Conservation (phyloP, 1,284 basidiomycete species). For the Leccinum griseonigrum region DNA sequence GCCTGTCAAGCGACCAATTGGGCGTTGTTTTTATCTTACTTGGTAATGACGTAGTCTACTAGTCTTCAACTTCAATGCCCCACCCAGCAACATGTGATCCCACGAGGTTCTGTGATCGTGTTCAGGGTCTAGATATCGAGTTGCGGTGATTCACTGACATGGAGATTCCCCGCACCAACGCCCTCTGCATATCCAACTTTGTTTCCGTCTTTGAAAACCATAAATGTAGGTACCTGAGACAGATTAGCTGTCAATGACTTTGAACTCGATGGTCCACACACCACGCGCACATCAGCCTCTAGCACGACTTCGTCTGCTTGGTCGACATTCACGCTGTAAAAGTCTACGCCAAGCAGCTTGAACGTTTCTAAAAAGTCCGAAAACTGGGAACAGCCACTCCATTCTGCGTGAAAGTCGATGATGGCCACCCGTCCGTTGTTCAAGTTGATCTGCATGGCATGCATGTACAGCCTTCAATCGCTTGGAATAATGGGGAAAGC, state of each 20-base stretch:
- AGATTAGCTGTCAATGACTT: background rate
- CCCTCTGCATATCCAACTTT: constrained; percentile 25
- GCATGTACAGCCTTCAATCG: background rate
- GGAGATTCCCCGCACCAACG: constrained; percentile 26
- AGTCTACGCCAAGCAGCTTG: constrained; percentile 23
- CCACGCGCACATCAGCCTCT: constrained; percentile 30
- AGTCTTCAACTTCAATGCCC: background rate
- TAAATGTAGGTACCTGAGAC: constrained; percentile 25
- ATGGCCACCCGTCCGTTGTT: constrained; percentile 25
- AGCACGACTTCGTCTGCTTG: constrained; percentile 26
- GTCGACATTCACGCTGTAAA: constrained; percentile 27
- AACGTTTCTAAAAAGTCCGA: constrained; percentile 25
- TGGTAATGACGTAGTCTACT: too few species aligned
- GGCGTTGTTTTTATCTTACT: too few species aligned
- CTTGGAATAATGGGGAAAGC: background rate
- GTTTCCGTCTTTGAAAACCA: constrained; percentile 32
- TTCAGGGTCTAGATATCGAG: constrained; percentile 3
- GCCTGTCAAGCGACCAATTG: background rate
- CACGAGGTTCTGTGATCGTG: constrained; percentile 22
- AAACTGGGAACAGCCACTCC: constrained; percentile 8
- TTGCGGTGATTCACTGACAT: constrained; percentile 22
- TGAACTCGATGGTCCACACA: constrained; percentile 6
- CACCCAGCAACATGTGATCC: constrained; percentile 20
- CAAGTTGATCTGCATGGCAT: constrained; percentile 17
- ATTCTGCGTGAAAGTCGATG: constrained; percentile 23